These are phyloP conservation scores for Aquilaria malaccensis DNA, from an alignment of 345 rosid genomes.

Conservation along the genomic window DNA sequence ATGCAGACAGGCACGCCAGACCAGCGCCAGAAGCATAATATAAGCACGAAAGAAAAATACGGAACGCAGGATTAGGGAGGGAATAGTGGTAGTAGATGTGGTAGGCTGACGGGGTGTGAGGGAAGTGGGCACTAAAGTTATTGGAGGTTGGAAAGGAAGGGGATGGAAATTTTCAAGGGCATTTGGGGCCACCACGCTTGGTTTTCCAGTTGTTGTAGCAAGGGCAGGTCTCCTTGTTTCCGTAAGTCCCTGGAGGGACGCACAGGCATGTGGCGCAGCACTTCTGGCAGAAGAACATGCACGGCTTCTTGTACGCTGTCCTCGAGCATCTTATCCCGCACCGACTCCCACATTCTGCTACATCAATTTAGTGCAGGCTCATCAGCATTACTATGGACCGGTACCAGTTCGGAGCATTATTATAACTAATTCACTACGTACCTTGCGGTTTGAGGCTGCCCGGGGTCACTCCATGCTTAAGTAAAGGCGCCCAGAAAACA, in stretches of 20 bases:
- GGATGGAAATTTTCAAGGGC: constrained; percentile 28
- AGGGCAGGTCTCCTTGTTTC: constrained; percentile 51
- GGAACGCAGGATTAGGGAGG: neutral
- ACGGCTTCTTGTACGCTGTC: constrained; percentile 45
- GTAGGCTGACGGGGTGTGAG: too few species aligned
- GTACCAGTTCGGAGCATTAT: neutral
- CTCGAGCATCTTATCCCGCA: constrained; percentile 46
- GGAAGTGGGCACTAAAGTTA: neutral
- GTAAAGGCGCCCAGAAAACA: too few species aligned
- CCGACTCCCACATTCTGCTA: constrained; percentile 32
- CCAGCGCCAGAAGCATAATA: neutral
- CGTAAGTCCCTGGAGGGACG: constrained; percentile 58
- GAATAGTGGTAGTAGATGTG: too few species aligned
- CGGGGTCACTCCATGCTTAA: constrained; percentile 36
- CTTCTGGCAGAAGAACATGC: constrained; percentile 58
- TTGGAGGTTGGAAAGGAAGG: neutral
- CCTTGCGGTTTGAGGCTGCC: constrained; percentile 60
- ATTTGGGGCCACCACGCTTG: constrained; percentile 48
- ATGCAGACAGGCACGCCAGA: too few species aligned
- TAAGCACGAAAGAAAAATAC: neutral
- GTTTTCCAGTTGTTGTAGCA: constrained; percentile 58
- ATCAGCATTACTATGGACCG: neutral
- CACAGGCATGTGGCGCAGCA: constrained; percentile 65
- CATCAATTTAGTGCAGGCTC: too few species aligned
- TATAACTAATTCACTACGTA: constrained; percentile 1